phyloP scores from a whole-genome alignment of 768 basidiomycete genomes.

The Gyrodon lividus region DNA sequence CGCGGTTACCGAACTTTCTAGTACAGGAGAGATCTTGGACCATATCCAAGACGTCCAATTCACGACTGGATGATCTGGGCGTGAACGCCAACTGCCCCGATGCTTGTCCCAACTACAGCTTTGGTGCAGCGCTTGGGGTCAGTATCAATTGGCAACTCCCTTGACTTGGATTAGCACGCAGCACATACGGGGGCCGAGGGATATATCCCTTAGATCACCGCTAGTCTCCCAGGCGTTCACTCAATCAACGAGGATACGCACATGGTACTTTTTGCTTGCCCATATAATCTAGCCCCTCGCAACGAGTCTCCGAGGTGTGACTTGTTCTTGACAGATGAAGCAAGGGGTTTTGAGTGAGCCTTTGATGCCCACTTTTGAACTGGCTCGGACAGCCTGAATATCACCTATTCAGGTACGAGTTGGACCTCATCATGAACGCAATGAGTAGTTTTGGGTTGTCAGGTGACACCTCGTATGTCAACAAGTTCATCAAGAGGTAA shows the following conservation, averaged over 20 bases:
- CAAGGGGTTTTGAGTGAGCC: conserved; percentile 33
- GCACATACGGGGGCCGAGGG: conserved; percentile 27
- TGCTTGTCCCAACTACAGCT: conserved; percentile 24
- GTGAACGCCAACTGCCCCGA: conserved; percentile 37
- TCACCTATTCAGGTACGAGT: conserved; percentile 26
- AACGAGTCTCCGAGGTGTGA: conserved; percentile 35
- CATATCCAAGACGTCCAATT: too few species aligned
- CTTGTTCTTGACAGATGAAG: conserved; percentile 32
- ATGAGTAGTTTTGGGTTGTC: conserved; percentile 33
- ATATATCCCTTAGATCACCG: conserved; percentile 36
- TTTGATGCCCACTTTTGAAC: background rate
- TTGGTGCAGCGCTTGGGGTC: background rate
- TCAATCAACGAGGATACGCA: conserved; percentile 31
- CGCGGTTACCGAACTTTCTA: background rate
- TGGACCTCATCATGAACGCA: conserved; percentile 34
- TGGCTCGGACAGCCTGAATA: background rate
- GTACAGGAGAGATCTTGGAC: too few species aligned
- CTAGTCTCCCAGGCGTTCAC: conserved; percentile 29
- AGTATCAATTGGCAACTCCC: background rate
- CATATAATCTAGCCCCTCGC: conserved; percentile 36
- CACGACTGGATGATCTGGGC: too few species aligned
- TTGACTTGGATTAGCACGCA: background rate
- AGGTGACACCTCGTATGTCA: conserved; percentile 25
- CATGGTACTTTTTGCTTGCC: conserved; percentile 37
- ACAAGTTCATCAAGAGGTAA: conserved; percentile 29